Conservation (phyloP, 441 rosid genomes). For the Croton laevigatus region DNA sequence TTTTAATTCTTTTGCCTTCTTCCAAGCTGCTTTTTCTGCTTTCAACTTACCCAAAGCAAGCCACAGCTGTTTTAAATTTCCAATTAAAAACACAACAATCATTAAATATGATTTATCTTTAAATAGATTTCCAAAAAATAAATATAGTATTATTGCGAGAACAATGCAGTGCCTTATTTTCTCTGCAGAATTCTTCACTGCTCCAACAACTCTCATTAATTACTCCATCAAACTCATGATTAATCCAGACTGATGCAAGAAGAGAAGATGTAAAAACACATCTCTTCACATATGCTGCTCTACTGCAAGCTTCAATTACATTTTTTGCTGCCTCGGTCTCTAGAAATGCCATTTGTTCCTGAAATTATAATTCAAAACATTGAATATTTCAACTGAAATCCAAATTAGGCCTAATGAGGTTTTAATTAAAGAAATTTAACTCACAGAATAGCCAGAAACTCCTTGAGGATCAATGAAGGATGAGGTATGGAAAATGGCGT, state of each 20-base stretch:
- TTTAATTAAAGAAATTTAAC: not conserved
- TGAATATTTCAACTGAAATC: not conserved
- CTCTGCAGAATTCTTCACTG: constrained; percentile 36
- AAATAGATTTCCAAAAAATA: not conserved
- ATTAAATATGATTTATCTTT: not conserved
- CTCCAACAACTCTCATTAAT: constrained; percentile 38
- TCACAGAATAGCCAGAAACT: constrained; percentile 37
- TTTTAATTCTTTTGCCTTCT: constrained; percentile 33
- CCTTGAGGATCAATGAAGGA: constrained; percentile 44
- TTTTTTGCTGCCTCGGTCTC: constrained; percentile 35
- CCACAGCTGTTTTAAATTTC: constrained; percentile 40
- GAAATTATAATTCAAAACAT: constrained; percentile 1
- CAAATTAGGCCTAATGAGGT: not conserved
- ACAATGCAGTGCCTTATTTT: constrained; percentile 28
- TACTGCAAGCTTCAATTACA: constrained; percentile 41
- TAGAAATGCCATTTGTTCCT: constrained; percentile 38
- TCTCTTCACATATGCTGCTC: constrained; percentile 33
- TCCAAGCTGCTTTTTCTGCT: constrained; percentile 43
- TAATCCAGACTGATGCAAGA: constrained; percentile 36
- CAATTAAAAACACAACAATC: not conserved
- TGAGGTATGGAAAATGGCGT: constrained; percentile 42
- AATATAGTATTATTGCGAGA: not conserved
- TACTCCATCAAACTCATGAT: not conserved
- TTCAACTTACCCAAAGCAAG: constrained; percentile 37
- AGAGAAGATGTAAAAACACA: constrained; percentile 43